phyloP scores from a whole-genome alignment of 805 yeast genomes.

The Starmerella cellae region DNA sequence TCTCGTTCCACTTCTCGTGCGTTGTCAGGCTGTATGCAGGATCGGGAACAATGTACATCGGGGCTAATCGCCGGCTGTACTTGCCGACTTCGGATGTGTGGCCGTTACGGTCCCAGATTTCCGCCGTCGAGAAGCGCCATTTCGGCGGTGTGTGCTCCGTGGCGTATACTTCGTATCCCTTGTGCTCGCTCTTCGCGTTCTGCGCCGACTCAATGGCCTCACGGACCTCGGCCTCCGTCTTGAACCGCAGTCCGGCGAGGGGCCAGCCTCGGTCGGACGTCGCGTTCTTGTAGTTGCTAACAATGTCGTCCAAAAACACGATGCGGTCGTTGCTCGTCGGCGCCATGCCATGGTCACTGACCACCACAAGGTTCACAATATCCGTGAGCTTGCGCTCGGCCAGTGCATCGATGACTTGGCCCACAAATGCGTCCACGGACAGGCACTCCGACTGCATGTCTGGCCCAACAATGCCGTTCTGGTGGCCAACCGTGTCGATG shows the following conservation, averaged over 20 bases:
- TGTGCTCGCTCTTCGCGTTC: background rate
- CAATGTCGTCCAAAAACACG: conserved; percentile 57
- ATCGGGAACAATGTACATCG: conserved; percentile 72
- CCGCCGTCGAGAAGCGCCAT: conserved; percentile 33
- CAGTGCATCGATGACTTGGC: conserved; percentile 37
- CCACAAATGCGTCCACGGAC: conserved; percentile 55
- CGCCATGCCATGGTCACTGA: conserved; percentile 92
- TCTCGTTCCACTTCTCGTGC: conserved; percentile 39
- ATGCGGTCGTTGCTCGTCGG: conserved; percentile 63
- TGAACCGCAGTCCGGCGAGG: conserved; percentile 60
- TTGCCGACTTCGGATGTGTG: conserved; percentile 16
- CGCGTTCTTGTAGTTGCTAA: conserved; percentile 38
- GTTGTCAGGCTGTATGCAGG: conserved; percentile 69
- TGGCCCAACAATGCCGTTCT: conserved; percentile 51
- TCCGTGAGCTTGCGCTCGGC: conserved; percentile 42
- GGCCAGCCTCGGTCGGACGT: conserved; percentile 77
- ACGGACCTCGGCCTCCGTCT: conserved; percentile 26
- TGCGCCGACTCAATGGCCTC: conserved; percentile 6
- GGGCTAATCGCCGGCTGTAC: conserved; percentile 58
- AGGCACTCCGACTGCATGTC: conserved; percentile 41
- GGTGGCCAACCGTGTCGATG: conserved; percentile 67
- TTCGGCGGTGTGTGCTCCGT: conserved; percentile 42
- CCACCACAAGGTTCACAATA: conserved; percentile 59
- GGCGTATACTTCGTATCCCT: conserved; percentile 31
- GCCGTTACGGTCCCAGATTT: background rate